A percentile compares a stretch with the other conserved stretches of the same genome.
phyloP scores from a whole-genome alignment of 2,329 filamentous ascomycete species.

The Arthrobotrys sphaeroides region DNA sequence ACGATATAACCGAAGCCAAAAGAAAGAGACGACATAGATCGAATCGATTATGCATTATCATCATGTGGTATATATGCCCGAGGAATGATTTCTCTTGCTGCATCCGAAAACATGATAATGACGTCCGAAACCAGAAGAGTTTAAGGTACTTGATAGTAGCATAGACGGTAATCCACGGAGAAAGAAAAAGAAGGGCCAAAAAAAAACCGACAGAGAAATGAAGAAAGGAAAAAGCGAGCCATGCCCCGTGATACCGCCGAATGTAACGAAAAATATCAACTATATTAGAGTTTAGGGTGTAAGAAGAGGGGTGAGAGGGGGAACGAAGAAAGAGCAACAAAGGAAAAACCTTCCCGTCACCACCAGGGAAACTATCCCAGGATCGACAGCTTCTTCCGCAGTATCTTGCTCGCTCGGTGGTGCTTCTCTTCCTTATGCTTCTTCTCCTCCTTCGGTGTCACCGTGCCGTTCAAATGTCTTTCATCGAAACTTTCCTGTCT shows the following conservation, averaged over 20 bases:
- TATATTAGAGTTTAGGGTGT: constrained; percentile 7
- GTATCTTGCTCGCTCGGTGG: constrained; percentile 48
- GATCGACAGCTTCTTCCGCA: constrained; percentile 53
- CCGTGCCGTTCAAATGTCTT: constrained; percentile 16
- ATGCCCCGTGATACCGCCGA: constrained; percentile 27
- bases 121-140: no score
- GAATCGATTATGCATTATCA: constrained; percentile 51
- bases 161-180: constrained; percentile 5
- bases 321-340: not conserved
- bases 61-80: constrained; percentile 43
- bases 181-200: not conserved
- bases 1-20: not conserved
- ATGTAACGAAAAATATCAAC: not conserved
- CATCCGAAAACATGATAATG: constrained; percentile 17
- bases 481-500: constrained; percentile 36
- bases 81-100: constrained; percentile 24
- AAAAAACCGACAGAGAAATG: not conserved
- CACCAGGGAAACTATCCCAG: constrained; percentile 46
- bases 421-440: constrained; percentile 47
- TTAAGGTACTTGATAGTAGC: constrained; percentile 55
- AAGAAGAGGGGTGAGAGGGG: not conserved
- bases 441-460: constrained; percentile 29
- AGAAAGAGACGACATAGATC: constrained; percentile 16
- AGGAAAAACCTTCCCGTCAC: not conserved
- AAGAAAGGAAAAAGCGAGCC: constrained; percentile 36